Evolutionary conservation across 2,329 filamentous ascomycete genomes (phyloP).

Genomic region (Xenosphaeropsis pyriputrescens): DNA sequence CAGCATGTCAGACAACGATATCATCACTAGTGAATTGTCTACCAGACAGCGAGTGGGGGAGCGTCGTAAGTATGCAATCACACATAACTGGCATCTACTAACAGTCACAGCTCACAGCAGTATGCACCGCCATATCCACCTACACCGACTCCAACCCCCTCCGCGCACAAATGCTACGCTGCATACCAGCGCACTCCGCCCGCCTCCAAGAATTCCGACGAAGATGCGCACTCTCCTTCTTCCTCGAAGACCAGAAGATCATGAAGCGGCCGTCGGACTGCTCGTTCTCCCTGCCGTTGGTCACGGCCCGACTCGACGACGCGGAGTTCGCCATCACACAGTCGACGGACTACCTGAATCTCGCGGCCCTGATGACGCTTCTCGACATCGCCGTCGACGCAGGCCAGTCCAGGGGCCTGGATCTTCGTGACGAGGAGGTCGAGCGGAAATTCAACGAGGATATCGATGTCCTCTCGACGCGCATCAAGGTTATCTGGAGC

Average conservation of each 20-base stretch:
- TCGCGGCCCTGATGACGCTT: conserved; percentile 50
- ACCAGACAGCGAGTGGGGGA: conserved; percentile 19
- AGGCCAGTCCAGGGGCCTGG: conserved; percentile 23
- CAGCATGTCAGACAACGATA: conserved; percentile 26
- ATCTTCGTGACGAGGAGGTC: conserved; percentile 16
- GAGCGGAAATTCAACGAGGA: conserved; percentile 50
- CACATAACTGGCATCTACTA: too few relatives aligned
- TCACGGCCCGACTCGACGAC: conserved; percentile 29
- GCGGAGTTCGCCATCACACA: conserved; percentile 35
- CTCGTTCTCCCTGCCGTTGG: conserved; percentile 20
- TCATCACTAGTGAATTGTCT: conserved; percentile 27
- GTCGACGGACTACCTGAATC: conserved; percentile 51
- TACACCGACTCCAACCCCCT: conserved; percentile 33
- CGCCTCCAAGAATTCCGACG: conserved; percentile 45
- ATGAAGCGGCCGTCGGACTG: conserved; percentile 23
- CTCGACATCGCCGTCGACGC: conserved; percentile 65
- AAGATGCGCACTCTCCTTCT: conserved; percentile 48
- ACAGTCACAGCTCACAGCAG: conserved; percentile 9
- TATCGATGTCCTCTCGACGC: conserved; percentile 50
- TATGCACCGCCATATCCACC: conserved; percentile 29
- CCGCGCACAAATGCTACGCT: conserved; percentile 39
- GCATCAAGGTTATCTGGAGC: conserved; percentile 40
- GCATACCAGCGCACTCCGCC: conserved; percentile 37
- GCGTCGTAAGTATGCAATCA: conserved; percentile 18
- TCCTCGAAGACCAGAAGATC: conserved; percentile 31